Base-by-base conservation (phyloP, 345 rosid genomes). In the Eucalyptus tenuipes region DNA sequence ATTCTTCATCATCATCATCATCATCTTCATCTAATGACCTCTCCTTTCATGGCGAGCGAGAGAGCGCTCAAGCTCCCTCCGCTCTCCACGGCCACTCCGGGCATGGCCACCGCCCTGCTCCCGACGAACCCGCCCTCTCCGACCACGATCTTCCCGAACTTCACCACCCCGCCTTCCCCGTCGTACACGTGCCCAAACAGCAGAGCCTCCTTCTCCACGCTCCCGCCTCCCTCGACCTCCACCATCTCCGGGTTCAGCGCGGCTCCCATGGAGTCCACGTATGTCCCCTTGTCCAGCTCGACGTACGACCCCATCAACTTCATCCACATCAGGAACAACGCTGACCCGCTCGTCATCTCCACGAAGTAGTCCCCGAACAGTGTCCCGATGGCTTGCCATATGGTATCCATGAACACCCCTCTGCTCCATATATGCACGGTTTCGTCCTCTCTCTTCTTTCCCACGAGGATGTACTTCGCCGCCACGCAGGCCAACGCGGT, bases 231-330 rank as follows among this genome's bases (percentile, higher is more conserved):
- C 87, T 92, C 94, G 55, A 95, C 90, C 89, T 93, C 97, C 16
- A 95, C 92, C 97, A 95, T 94, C 91, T 95, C 96, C 2, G 97
- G 97, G 88, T 95, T 94, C 90, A 95, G 85, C 52, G 90, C 27
- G 7, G 95, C 94, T 87, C 95, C 97, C 95, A 93, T 90, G 91
- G 94, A 90, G 87, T 95, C 97, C 22, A 95, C 92, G 44, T 93
- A 94, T 0, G 89, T 80, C 25, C 94, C 95, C 68, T 90, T 90
- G 31, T 91, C 93, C 79, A 93, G 29, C 75, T 92, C 95, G 52
- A 95, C 42, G 22, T 88, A 84, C 50, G 96, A 91, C 2, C 96
- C 97, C 95, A 94, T 94, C 47, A 94, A 27, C 85, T 93, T 95
- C 92, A 95, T 91, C 95, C 94, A 92, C 16, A 92, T 33, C 33